These are phyloP conservation scores for Lolium multiflorum DNA, from an alignment of 176 grass and related monocot species.

Conservation along the genomic window DNA sequence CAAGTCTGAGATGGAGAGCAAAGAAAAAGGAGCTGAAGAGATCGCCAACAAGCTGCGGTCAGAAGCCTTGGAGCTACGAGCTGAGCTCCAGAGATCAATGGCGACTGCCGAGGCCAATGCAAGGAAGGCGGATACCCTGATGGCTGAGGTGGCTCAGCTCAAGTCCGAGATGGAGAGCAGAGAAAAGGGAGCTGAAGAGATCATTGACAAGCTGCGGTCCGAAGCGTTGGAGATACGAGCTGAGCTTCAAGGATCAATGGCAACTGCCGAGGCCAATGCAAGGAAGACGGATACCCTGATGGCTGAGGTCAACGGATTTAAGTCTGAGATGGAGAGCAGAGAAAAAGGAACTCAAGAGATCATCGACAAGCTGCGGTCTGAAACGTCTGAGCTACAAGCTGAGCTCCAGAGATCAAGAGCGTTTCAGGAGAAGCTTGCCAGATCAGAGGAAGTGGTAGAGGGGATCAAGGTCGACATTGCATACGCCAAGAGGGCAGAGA, in stretches of 20 bases:
- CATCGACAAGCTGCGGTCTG: neutral
- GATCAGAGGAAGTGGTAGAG: constrained; percentile 42
- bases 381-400: neutral
- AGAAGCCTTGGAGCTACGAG: neutral
- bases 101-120: constrained; percentile 49
- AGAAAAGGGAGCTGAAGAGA: constrained; percentile 50
- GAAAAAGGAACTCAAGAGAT: constrained; percentile 52
- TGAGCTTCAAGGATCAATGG: constrained; percentile 6
- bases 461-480: constrained; percentile 67
- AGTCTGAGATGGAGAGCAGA: constrained; percentile 49
- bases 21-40: constrained; percentile 43
- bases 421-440: constrained; percentile 50
- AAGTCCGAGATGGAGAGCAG: constrained; percentile 50
- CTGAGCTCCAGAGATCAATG: constrained; percentile 59
- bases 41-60: neutral
- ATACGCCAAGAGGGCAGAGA: constrained; percentile 63
- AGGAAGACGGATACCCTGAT: constrained; percentile 47
- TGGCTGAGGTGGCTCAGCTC: constrained; percentile 45
- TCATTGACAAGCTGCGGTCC: neutral
- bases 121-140: constrained; percentile 43
- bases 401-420: constrained; percentile 38
- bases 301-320: constrained; percentile 42
- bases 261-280: constrained; percentile 51
- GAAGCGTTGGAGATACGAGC: no score
- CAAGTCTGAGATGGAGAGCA: constrained; percentile 32